These are phyloP conservation scores for Passiflora organensis DNA, from an alignment of 345 rosid species.

Conservation along the genomic window DNA sequence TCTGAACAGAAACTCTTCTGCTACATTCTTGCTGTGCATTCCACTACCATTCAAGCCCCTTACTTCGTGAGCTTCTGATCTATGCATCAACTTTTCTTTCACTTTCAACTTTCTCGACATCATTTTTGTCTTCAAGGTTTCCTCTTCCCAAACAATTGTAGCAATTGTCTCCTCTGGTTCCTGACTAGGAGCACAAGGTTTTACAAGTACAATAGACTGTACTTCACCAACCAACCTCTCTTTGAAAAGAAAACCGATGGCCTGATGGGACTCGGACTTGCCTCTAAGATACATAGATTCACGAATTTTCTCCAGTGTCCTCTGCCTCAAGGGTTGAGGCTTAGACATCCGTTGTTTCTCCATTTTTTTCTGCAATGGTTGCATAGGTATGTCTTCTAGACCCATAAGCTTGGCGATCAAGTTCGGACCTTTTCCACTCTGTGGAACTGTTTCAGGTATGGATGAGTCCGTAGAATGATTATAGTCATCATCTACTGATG, in stretches of 20 bases:
- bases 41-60: constrained; percentile 11
- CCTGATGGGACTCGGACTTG: constrained; percentile 11
- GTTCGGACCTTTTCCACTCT: constrained; percentile 40
- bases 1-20: constrained; percentile 18
- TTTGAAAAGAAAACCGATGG: constrained; percentile 13
- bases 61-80: constrained; percentile 13
- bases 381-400: constrained; percentile 53
- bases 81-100: constrained; percentile 29
- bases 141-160: constrained; percentile 19
- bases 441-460: constrained; percentile 24
- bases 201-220: constrained; percentile 62
- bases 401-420: constrained; percentile 96
- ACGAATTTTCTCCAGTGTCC: constrained; percentile 41
- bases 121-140: constrained; percentile 11
- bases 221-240: constrained; percentile 22
- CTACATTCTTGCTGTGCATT: constrained; percentile 17
- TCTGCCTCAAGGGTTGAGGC: constrained; percentile 18
- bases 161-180: constrained; percentile 22
- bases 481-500: constrained; percentile 32
- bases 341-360: constrained; percentile 24
- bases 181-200: constrained; percentile 30
- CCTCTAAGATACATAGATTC: constrained; percentile 44
- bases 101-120: constrained; percentile 26
- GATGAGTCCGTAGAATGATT: constrained; percentile 36
- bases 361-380: constrained; percentile 20